Evolutionary conservation across 1,139 yeast genomes (phyloP).

Genomic region (Sugiyamaella paludigena): DNA sequence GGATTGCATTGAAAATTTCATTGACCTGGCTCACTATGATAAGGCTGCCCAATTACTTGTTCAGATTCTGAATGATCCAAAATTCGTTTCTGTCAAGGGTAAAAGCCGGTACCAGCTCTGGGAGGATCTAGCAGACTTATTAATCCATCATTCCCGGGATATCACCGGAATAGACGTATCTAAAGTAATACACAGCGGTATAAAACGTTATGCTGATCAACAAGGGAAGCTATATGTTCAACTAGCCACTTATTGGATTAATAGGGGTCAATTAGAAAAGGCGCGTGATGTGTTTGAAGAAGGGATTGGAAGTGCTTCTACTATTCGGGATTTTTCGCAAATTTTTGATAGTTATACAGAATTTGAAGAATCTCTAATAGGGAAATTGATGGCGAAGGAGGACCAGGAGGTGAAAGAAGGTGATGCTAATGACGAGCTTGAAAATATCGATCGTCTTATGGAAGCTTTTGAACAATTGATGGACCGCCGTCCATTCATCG

Average conservation of each 20-base stretch:
- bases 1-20: slow-evolving; percentile 31
- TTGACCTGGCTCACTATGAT: slow-evolving; percentile 29
- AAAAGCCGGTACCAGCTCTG: slow-evolving; percentile 46
- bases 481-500: slow-evolving; percentile 51
- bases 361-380: slow-evolving; percentile 54
- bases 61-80: slow-evolving; percentile 36
- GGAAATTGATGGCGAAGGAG: slow-evolving; percentile 37
- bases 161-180: slow-evolving; percentile 33
- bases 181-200: slow-evolving; percentile 41
- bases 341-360: slow-evolving; percentile 65
- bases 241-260: slow-evolving; percentile 51
- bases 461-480: slow-evolving; percentile 55
- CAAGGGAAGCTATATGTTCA: slow-evolving; percentile 49
- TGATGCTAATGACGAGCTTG: slow-evolving; percentile 30
- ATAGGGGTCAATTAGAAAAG: slow-evolving; percentile 39
- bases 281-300: slow-evolving; percentile 51
- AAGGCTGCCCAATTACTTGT: slow-evolving; percentile 35
- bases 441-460: slow-evolving; percentile 42
- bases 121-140: slow-evolving; percentile 48
- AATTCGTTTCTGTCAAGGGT: slow-evolving; percentile 38
- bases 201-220: slow-evolving; percentile 60
- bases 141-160: slow-evolving; percentile 36
- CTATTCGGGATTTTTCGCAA: slow-evolving; percentile 61
- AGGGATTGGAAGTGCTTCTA: slow-evolving; percentile 46
- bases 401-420: slow-evolving; percentile 30